Evolutionary conservation across 257 asterid species (phyloP).

Genomic region (Lavandula angustifolia): DNA sequence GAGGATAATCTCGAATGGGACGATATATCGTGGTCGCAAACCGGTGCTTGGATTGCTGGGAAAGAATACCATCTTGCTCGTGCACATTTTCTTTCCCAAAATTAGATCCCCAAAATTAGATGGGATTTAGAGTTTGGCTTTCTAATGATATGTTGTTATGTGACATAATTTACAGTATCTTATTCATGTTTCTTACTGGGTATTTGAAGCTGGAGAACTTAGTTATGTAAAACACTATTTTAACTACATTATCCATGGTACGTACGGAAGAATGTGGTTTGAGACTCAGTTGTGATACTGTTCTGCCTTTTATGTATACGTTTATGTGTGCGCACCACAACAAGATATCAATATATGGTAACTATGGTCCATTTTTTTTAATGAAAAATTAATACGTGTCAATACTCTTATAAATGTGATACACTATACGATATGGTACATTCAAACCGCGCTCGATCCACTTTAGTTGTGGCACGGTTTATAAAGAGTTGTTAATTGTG

Average conservation of each 20-base stretch:
- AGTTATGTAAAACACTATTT: neutral
- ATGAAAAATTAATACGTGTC: no score
- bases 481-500: no score
- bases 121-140: neutral
- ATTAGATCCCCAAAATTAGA: constrained; percentile 59
- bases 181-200: constrained; percentile 15
- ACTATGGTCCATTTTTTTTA: no score
- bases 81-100: constrained; percentile 76
- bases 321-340: no score
- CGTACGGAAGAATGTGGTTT: neutral
- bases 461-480: no score
- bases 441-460: no score
- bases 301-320: no score
- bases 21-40: constrained; percentile 78
- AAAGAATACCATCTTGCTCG: constrained; percentile 80
- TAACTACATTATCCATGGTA: neutral
- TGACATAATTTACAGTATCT: neutral
- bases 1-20: constrained; percentile 93
- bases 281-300: neutral
- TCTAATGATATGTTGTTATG: constrained; percentile 7
- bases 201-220: neutral
- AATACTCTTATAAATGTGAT: no score
- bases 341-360: no score
- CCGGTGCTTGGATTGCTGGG: constrained; percentile 84
- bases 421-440: no score